Base-by-base conservation (phyloP, 495 filamentous ascomycete genomes). In the Chaetomium fimeti region DNA sequence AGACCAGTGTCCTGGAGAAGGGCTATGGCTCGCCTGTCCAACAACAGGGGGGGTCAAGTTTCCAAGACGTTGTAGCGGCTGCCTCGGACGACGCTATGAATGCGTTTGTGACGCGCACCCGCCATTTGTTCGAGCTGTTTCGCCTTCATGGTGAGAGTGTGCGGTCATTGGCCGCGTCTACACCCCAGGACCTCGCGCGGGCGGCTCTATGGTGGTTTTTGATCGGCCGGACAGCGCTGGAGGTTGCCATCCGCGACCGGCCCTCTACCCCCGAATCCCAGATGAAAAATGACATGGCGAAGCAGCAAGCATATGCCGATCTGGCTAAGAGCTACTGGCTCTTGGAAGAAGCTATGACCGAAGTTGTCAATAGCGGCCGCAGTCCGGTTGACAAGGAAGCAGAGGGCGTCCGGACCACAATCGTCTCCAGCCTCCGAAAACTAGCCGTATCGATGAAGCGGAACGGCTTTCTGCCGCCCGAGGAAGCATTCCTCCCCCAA, bases 131-230 rank as follows among this genome's bases (percentile, higher is more conserved):
- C 60, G 83, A 84, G 63, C 77, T 91, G 7, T 91, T 95, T 69
- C 77, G 81, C 29, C 74, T 89, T 15, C 87, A 91, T 53, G 87
- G 90, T 3, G 89, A 93, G 69, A 81, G 84, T 48, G 82, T 84
- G n/a, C 84, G 83, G 60, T 85, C 89, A 0, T 54, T 89, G n/a
- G 74, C 80, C 60, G 81, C 80, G 59, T 85, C 82, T 13, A 81
- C 81, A 9, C 79, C 84, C 3, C 76, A 83, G 22, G 84, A 91
- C 69, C 86, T 92, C 80, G 79, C 89, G 15, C 79, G 88, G 63
- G 88, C 85, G 51, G 86, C 85, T 20, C 73, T 89, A 3, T 97
- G 92, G 92, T 97, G 92, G 92, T 96, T 96, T 69, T 70, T 95
- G 63, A 86, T 82, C 42, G 92, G 91, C 58, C 85, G 91, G 67